Conservation (phyloP, 2,329 filamentous ascomycete genomes). For the Colletotrichum orbiculare region DNA sequence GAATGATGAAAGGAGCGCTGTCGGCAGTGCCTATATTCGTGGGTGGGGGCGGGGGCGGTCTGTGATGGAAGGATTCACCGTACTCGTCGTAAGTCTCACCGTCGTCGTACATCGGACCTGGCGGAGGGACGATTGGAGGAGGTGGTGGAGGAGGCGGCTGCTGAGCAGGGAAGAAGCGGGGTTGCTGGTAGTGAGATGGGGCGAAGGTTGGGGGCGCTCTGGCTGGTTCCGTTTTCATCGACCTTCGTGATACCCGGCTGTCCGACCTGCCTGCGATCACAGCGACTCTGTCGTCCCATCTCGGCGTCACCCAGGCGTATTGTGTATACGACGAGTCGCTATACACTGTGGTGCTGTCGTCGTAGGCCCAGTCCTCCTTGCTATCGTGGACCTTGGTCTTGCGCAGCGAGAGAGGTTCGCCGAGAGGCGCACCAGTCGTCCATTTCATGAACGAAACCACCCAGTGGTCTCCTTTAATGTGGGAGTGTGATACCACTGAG, state of each 20-base stretch:
- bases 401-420: constrained; percentile 29
- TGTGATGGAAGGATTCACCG: constrained; percentile 3
- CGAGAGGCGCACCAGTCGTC: constrained; percentile 30
- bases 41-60: constrained; percentile 8
- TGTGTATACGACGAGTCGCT: constrained; percentile 24
- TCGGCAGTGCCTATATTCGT: constrained; percentile 8
- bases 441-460: constrained; percentile 35
- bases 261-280: constrained; percentile 24
- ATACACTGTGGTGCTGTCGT: constrained; percentile 25
- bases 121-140: constrained; percentile 6
- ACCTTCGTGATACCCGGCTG: constrained; percentile 23
- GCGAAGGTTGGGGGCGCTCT: constrained; percentile 13
- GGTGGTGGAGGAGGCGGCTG: constrained; percentile 10
- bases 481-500: constrained; percentile 33
- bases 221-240: constrained; percentile 2
- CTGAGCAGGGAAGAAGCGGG: background rate
- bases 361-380: constrained; percentile 30
- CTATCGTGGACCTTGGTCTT: constrained; percentile 23
- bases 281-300: constrained; percentile 35
- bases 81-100: background rate
- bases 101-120: constrained; percentile 14
- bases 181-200: background rate
- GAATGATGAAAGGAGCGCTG: constrained; percentile 31
- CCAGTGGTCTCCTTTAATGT: constrained; percentile 33
- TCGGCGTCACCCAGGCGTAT: constrained; percentile 35